These are phyloP conservation scores for Hypoxylon sp. DNA, from an alignment of 2,329 filamentous ascomycete species.

Conservation along the genomic window DNA sequence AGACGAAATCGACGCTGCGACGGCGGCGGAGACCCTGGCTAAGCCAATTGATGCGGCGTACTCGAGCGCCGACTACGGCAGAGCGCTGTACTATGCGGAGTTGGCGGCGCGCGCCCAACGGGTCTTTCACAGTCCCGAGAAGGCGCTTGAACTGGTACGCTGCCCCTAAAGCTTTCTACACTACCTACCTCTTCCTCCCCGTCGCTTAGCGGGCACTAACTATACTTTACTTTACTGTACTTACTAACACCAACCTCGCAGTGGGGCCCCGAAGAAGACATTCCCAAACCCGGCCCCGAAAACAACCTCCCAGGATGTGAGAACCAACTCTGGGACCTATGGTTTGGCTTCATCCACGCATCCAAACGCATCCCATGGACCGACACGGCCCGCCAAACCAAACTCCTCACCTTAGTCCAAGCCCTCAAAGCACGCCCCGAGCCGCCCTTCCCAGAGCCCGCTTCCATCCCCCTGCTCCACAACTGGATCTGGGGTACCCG, in stretches of 20 bases:
- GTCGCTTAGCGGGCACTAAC: background rate
- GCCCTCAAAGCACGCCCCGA: conserved; percentile 38
- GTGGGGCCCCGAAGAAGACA: conserved; percentile 36
- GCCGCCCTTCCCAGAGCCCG: conserved; percentile 10
- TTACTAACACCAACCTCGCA: conserved; percentile 1
- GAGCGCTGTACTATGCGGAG: background rate
- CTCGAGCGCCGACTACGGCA: conserved; percentile 29
- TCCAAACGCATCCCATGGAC: conserved; percentile 42
- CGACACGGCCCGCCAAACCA: conserved; percentile 23
- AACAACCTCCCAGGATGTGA: conserved; percentile 15
- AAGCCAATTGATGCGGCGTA: conserved; percentile 30
- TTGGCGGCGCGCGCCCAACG: background rate
- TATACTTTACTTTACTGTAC: background rate
- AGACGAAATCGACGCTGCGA: conserved; percentile 20
- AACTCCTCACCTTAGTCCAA: conserved; percentile 34
- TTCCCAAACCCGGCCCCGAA: conserved; percentile 18
- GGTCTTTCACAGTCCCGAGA: conserved; percentile 8
- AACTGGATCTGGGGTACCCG: conserved; percentile 36
- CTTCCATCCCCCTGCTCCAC: conserved; percentile 16
- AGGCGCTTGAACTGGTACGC: conserved; percentile 31
- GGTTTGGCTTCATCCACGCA: conserved; percentile 43
- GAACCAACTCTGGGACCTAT: conserved; percentile 42
- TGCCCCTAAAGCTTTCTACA: background rate
- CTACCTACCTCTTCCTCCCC: background rate
- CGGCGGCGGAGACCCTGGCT: conserved; percentile 21